Evolutionary conservation across 331 rosid genomes (phyloP), one percentile per base, ranked within the genome.

Genomic region (Ulmus americana): DNA sequence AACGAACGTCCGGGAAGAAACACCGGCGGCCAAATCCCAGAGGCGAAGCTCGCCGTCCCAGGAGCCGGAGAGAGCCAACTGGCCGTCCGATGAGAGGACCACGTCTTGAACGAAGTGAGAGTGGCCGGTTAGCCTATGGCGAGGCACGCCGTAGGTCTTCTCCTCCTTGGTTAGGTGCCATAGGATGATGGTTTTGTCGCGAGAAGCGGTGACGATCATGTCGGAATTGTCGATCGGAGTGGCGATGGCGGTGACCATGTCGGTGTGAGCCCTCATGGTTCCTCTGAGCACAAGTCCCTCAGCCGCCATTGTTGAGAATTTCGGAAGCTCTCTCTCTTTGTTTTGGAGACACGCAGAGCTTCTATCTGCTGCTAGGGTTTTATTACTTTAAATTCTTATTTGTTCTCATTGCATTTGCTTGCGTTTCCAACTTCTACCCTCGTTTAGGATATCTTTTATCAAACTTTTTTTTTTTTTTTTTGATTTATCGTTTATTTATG

Each of bases 31-130:
- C 8, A 94, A 77, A 45, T 94, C 99, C 99, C 99, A 94, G 6
- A 94, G 92, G 22, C 99, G 87, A 73, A 94, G 97, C 79, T 94
- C 99, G 11, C 96, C 96, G 74, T 94, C 99, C 99, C 97, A 94
- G 13, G 99, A 87, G 3, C 99, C 99, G 14, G 99, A 94, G 3
- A 94, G 97, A 0, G 99, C 99, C 64, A 94, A 94, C 83, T 94
- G 99, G 12, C 96, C 95, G 51, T 94, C 99, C 53, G 99, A 94
- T 0, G 99, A 94, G 22, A 94, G 97, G 5, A 94, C 99, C 0
- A 94, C 99, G 11, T 94, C 99, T 48, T 94, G 70, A 1, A 94
- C 97, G 46, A 94, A 94, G 79, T 90, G 97, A 0, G 95, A 85
- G 66, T 94, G 99, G 0, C 99, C 99, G 0, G 86, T 85, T 0